Evolutionary conservation across 2,329 filamentous ascomycete species (phyloP).

Genomic region (Podosphaera fusca): DNA sequence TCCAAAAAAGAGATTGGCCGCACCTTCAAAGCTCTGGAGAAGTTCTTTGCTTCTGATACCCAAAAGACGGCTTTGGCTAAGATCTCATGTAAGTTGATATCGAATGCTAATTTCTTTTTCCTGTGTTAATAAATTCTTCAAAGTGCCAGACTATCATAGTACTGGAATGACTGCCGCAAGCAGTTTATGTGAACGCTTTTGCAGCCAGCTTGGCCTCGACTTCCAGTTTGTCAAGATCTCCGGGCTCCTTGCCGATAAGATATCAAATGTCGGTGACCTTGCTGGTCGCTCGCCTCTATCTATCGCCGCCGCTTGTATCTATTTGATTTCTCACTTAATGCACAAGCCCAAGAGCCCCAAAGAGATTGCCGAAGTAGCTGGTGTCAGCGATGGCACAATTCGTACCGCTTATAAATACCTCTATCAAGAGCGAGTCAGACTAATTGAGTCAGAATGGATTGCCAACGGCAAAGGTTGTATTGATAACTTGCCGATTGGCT

Average conservation of each 20-base stretch:
- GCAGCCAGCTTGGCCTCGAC: slow-evolving; percentile 55
- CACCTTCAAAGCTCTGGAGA: slow-evolving; percentile 82
- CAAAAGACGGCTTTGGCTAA: slow-evolving; percentile 28
- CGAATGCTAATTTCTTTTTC: slow-evolving; percentile 8
- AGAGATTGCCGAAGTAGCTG: slow-evolving; percentile 63
- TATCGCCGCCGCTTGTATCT: slow-evolving; percentile 86
- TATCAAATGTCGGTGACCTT: slow-evolving; percentile 54
- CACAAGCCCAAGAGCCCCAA: slow-evolving; percentile 59
- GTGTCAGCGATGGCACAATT: slow-evolving; percentile 91
- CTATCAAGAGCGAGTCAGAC: slow-evolving; percentile 45
- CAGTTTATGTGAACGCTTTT: slow-evolving; percentile 75
- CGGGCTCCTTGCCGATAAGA: slow-evolving; percentile 53
- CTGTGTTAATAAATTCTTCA: slow-evolving; percentile 13
- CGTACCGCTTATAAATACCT: slow-evolving; percentile 86
- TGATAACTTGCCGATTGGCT: slow-evolving; percentile 37
- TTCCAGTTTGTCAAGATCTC: slow-evolving; percentile 61
- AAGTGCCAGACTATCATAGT: slow-evolving; percentile 35
- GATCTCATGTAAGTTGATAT: slow-evolving; percentile 21
- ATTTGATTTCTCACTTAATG: slow-evolving; percentile 78
- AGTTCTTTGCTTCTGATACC: slow-evolving; percentile 59
- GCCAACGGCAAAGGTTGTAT: slow-evolving; percentile 46
- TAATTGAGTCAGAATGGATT: slow-evolving; percentile 58
- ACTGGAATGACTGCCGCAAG: slow-evolving; percentile 58
- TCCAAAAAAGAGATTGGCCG: slow-evolving; percentile 93
- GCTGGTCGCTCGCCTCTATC: slow-evolving; percentile 80